Percentiles rank a stretch among this genome's conserved stretches.
Evolutionary conservation across 306 rosid species (phyloP).

Genomic region (Carpinus fangiana): DNA sequence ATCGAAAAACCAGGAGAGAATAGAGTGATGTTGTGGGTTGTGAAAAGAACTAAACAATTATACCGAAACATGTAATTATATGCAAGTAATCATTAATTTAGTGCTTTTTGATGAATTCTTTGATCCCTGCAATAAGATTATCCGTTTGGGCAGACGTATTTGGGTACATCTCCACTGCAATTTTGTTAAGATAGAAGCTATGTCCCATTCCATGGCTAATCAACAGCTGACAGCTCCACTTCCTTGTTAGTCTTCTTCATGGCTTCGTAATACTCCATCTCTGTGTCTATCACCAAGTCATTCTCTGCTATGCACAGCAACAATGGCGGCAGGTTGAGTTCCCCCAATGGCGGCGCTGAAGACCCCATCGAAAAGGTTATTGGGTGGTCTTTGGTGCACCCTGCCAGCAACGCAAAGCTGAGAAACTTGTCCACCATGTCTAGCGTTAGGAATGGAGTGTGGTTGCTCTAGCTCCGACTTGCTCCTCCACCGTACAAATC

Average conservation of each 20-base stretch:
- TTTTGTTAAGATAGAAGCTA: conserved; percentile 63
- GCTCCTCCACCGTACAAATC: conserved; percentile 51
- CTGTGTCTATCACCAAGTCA: conserved; percentile 51
- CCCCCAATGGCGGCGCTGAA: conserved; percentile 37
- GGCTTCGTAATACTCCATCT: conserved; percentile 64
- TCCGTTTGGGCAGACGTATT: conserved; percentile 33
- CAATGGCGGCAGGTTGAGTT: conserved; percentile 53
- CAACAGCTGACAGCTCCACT: conserved; percentile 32
- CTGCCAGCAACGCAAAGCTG: conserved; percentile 42
- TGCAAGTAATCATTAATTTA: conserved; percentile 8
- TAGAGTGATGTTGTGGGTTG: no score
- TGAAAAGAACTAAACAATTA: no score
- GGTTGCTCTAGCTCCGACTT: conserved; percentile 64
- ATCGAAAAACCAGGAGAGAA: no score
- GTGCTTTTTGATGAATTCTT: conserved; percentile 48
- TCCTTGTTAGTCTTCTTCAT: conserved; percentile 62
- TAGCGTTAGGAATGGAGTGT: conserved; percentile 58
- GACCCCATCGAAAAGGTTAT: conserved; percentile 68
- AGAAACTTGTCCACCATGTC: conserved; percentile 75
- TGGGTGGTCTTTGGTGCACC: conserved; percentile 63
- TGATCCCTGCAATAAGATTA: conserved; percentile 36
- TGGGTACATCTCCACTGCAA: conserved; percentile 52
- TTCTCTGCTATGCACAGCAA: conserved; percentile 57
- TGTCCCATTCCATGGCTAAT: conserved; percentile 48
- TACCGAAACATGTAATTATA: no score